A percentile compares a stretch with the other conserved stretches of the same genome.
Evolutionary conservation across 129 eudicot genomes (phyloP).

Genomic region (Flaveria robusta): DNA sequence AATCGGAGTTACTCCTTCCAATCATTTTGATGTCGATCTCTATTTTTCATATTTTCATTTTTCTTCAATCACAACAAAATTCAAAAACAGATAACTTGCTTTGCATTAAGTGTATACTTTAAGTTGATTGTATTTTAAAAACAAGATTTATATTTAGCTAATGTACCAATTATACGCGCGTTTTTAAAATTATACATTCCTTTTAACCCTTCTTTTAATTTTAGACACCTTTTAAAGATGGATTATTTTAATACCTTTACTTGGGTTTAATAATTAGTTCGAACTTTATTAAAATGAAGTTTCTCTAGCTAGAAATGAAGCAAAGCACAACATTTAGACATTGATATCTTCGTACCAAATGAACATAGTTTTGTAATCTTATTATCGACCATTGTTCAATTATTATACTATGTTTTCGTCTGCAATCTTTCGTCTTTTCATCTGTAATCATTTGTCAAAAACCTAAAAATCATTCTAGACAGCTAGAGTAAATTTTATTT

Average conservation of each 20-base stretch:
- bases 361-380: constrained; percentile 8
- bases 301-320: background rate
- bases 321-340: background rate
- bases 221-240: background rate
- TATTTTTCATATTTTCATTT: too few relatives aligned
- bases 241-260: background rate
- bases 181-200: background rate
- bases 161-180: too few relatives aligned
- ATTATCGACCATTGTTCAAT: background rate
- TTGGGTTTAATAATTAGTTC: background rate
- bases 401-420: background rate
- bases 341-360: constrained; percentile 16
- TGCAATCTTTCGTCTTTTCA: background rate
- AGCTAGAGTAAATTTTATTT: constrained; percentile 2
- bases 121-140: too few relatives aligned
- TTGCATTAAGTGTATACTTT: too few relatives aligned
- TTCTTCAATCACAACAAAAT: too few relatives aligned
- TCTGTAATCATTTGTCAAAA: too few relatives aligned
- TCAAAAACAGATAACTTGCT: too few relatives aligned
- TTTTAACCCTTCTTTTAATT: background rate
- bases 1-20: too few relatives aligned
- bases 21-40: too few relatives aligned
- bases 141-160: too few relatives aligned
- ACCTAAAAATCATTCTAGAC: background rate
- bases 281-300: background rate